Percentiles rank a stretch among this genome's conserved stretches.
phyloP scores from a whole-genome alignment of 306 rosid species.

The Vicia villosa region DNA sequence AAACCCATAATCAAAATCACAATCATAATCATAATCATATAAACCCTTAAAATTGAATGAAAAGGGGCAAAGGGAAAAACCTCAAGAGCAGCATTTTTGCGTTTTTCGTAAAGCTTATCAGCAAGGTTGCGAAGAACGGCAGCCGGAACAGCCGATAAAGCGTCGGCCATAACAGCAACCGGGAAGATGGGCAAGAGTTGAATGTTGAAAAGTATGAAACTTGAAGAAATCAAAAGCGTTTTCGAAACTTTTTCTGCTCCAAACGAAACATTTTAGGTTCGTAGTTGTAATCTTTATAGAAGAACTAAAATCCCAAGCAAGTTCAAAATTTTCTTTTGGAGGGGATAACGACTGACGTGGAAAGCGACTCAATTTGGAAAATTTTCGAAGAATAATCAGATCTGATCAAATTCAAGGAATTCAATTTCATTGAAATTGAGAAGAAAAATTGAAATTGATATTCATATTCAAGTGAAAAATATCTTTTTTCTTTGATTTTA shows the following conservation, averaged over 20 bases:
- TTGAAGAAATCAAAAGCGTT: constrained; percentile 39
- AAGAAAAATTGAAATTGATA: neutral
- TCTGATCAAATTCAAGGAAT: neutral
- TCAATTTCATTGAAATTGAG: constrained; percentile 1
- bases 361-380: constrained; percentile 3
- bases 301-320: neutral
- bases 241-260: constrained; percentile 49
- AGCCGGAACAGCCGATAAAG: constrained; percentile 62
- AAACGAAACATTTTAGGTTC: constrained; percentile 38
- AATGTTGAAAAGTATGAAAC: constrained; percentile 12
- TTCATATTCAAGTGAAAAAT: neutral
- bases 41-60: constrained; percentile 28
- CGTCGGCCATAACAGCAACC: constrained; percentile 72
- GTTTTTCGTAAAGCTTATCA: constrained; percentile 97
- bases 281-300: neutral
- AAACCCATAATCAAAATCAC: constrained; percentile 23
- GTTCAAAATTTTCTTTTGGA: constrained; percentile 31
- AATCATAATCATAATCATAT: constrained; percentile 44
- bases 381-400: neutral
- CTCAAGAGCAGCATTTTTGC: constrained; percentile 99
- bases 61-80: constrained; percentile 43
- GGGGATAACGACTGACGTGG: constrained; percentile 41
- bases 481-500: no score
- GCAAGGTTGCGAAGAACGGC: constrained; percentile 88
- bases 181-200: constrained; percentile 25